Evolutionary conservation across 106 monocot genomes (phyloP).

Genomic region (Gastrodia elata): DNA sequence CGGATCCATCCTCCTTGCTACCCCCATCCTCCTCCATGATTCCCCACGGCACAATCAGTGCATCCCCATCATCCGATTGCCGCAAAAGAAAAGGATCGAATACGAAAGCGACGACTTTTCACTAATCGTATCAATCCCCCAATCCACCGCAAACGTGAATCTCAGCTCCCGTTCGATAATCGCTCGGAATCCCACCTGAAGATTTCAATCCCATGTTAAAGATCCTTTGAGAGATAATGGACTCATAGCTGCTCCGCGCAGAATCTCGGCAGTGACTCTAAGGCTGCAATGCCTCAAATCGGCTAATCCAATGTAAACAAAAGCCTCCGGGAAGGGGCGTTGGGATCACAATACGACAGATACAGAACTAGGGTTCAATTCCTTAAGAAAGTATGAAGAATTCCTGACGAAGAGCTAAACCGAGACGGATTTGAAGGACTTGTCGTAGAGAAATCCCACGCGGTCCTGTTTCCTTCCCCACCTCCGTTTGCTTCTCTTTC

Average conservation of each 20-base stretch:
- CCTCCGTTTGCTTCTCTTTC: constrained; percentile 7
- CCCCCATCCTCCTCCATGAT: constrained; percentile 8
- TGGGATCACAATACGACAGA: neutral
- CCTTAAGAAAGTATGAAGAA: neutral
- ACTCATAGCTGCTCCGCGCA: neutral
- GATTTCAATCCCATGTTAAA: neutral
- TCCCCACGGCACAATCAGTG: neutral
- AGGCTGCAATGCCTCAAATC: constrained; percentile 3
- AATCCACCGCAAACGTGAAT: neutral
- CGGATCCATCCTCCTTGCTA: constrained; percentile 20
- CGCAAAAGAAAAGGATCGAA: neutral
- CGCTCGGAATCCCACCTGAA: neutral
- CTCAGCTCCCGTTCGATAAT: neutral
- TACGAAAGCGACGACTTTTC: neutral
- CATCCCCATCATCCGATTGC: constrained; percentile 9
- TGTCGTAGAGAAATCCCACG: neutral
- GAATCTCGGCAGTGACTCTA: neutral
- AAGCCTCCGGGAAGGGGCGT: neutral
- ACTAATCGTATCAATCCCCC: neutral
- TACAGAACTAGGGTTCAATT: constrained; percentile 4
- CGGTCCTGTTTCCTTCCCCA: constrained; percentile 4
- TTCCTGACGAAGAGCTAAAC: neutral
- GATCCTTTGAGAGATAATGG: neutral
- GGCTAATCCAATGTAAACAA: neutral
- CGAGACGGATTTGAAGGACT: constrained; percentile 8